Conservation (phyloP, 148 eudicot species). For the Cornus florida region DNA sequence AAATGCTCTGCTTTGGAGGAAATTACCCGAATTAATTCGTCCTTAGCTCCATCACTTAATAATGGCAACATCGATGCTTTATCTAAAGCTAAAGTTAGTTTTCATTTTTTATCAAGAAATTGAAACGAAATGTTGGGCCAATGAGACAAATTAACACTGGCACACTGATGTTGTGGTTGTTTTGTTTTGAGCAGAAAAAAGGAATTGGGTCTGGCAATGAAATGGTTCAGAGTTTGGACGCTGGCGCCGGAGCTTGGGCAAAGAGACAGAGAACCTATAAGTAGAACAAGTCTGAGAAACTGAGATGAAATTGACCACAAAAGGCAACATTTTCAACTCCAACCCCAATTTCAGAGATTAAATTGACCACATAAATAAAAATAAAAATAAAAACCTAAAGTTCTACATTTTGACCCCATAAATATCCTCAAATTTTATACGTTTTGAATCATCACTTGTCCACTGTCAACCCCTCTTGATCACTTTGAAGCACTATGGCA, state of each 20-base stretch:
- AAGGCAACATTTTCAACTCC: no score
- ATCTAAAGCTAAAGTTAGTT: slow-evolving; percentile 12
- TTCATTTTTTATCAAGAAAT: neutral
- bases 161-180: neutral
- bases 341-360: no score
- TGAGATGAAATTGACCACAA: no score
- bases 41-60: slow-evolving; percentile 17
- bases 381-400: no score
- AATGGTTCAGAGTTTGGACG: slow-evolving; percentile 3
- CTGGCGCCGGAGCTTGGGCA: slow-evolving; percentile 22
- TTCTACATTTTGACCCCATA: no score
- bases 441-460: no score
- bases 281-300: slow-evolving; percentile 27
- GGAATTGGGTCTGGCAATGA: slow-evolving; percentile 21
- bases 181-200: slow-evolving; percentile 27
- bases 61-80: slow-evolving; percentile 10
- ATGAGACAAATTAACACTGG: neutral
- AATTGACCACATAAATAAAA: no score
- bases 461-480: no score
- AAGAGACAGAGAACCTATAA: slow-evolving; percentile 9
- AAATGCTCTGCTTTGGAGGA: slow-evolving; percentile 49
- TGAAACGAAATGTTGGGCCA: neutral
- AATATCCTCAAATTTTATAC: no score
- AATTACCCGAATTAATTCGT: slow-evolving; percentile 6
- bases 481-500: no score